Base-by-base conservation (phyloP, 75 land plant genomes). In the Picea sitchensis region DNA sequence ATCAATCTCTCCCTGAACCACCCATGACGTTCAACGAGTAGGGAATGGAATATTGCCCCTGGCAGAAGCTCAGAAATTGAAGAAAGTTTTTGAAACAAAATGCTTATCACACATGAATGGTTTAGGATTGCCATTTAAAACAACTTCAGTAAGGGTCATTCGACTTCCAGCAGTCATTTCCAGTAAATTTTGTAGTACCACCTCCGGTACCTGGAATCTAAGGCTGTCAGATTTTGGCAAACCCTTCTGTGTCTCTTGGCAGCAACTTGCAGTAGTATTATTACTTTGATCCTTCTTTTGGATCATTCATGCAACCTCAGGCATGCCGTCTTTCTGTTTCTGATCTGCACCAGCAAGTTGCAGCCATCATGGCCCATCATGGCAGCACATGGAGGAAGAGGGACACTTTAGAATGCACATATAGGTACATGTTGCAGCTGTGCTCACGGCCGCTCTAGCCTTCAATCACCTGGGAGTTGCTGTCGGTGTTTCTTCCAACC, bases 191-290 rank as follows among this genome's bases (percentile, higher is more conserved):
- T 61, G 67, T 23, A 67, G 58, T 44, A 26, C 0, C 74, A 59
- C 75, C 58, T 51, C 23, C 44, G 9, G 47, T 69, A 54, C 59
- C 38, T 47, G 67, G 67, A 36, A 23, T 77, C 32, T 76, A 76
- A 20, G 51, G 74, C 5, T 76, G 69, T 62, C 83, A 36, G 21
- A 36, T 75, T 18, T 30, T 69, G 20, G 59, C 83, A 58, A 79
- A 26, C 26, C 36, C 73, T 17, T 61, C 79, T 62, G 72, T 56
- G 11, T 62, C 74, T 44, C 76, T 83, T 14, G 57, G 71, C 44
- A 41, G 68, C 34, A 17, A 80, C 63, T 59, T 80, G 65, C 85
- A 83, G 32, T 80, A 73, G 64, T 84, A 79, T 31, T 76, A 58
- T 18, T 76, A 47, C 30, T 30, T 79, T 56, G 81, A 85, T 56